These are phyloP conservation scores for Starmerella sirachaensis DNA, from an alignment of 805 yeast genomes.

Conservation along the genomic window DNA sequence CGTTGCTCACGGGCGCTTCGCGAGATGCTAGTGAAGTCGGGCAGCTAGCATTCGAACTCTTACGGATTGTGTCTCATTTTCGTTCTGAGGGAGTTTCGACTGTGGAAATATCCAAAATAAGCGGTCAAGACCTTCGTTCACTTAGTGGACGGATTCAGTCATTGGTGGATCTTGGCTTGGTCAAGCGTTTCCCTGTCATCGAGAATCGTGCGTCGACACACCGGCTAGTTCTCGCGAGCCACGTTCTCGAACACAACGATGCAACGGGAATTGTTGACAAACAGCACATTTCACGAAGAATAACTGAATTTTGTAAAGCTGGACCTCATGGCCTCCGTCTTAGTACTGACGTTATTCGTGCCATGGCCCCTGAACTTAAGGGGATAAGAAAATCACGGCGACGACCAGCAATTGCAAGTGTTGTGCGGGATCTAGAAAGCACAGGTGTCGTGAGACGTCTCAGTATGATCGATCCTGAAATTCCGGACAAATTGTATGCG, in stretches of 20 bases:
- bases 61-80: slow-evolving; percentile 31
- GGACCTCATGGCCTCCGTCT: slow-evolving; percentile 29
- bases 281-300: slow-evolving; percentile 17
- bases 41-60: slow-evolving; percentile 30
- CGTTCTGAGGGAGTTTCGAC: slow-evolving; percentile 31
- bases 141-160: slow-evolving; percentile 28
- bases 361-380: slow-evolving; percentile 26
- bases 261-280: slow-evolving; percentile 16
- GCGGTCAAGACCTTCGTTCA: slow-evolving; percentile 34
- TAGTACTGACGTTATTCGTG: slow-evolving; percentile 31
- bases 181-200: slow-evolving; percentile 28
- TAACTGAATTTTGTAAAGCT: slow-evolving; percentile 23
- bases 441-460: slow-evolving; percentile 26
- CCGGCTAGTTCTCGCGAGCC: slow-evolving; percentile 21
- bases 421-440: slow-evolving; percentile 23
- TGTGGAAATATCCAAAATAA: slow-evolving; percentile 28
- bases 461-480: slow-evolving; percentile 27
- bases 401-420: slow-evolving; percentile 19
- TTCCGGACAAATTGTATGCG: slow-evolving; percentile 25
- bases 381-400: slow-evolving; percentile 24
- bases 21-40: slow-evolving; percentile 27
- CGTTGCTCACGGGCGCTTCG: slow-evolving; percentile 27
- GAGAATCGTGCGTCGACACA: slow-evolving; percentile 28
- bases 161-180: slow-evolving; percentile 28
- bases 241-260: neutral